A percentile compares a stretch with the other conserved stretches of the same genome.
These are phyloP conservation scores for Pseudogymnoascus sp. DNA, from an alignment of 2,329 filamentous ascomycete genomes.

Conservation along the genomic window DNA sequence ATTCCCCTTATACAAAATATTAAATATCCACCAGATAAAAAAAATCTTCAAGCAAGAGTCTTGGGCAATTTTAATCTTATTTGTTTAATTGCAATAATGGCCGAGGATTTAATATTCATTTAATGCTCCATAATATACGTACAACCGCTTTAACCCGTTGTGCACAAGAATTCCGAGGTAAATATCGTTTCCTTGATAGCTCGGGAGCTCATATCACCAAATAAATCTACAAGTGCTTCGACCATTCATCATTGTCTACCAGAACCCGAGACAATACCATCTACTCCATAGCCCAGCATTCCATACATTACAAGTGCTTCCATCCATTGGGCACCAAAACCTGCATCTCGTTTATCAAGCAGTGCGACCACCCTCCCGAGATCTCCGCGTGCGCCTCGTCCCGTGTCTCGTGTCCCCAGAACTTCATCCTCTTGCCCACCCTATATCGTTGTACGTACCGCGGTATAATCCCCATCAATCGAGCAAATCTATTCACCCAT, in stretches of 20 bases:
- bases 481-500: constrained; percentile 49
- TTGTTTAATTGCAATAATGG: neutral
- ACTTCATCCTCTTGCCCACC: constrained; percentile 20
- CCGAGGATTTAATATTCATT: neutral
- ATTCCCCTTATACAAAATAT: neutral
- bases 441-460: constrained; percentile 23
- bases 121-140: neutral
- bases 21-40: neutral
- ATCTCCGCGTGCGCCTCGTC: constrained; percentile 28
- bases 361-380: constrained; percentile 41
- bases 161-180: constrained; percentile 1
- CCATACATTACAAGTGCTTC: constrained; percentile 35
- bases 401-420: constrained; percentile 27
- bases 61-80: neutral
- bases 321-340: constrained; percentile 49
- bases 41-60: neutral
- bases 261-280: neutral
- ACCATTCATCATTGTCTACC: neutral
- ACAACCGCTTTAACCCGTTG: constrained; percentile 30
- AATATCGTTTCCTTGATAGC: neutral
- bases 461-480: constrained; percentile 35
- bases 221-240: constrained; percentile 30
- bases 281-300: neutral
- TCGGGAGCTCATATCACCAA: neutral
- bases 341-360: constrained; percentile 55